Evolutionary conservation across 2,329 filamentous ascomycete genomes (phyloP), one percentile per base, ranked within the genome.

Genomic region (Cytospora piceicola): DNA sequence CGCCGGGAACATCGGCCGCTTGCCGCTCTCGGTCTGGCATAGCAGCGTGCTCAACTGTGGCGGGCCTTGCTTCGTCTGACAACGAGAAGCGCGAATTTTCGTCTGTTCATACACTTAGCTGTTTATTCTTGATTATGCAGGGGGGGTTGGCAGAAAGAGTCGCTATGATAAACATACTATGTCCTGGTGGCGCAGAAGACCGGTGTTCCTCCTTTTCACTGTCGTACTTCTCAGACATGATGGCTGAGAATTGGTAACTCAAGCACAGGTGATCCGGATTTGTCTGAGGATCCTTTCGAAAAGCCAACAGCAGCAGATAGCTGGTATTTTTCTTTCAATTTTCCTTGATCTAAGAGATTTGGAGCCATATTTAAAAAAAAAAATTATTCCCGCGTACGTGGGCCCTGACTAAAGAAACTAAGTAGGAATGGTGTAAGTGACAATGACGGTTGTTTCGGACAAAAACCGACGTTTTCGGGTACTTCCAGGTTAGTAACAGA

Each of bases 171-270:
- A 7, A 29, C 58, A 46, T 66, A 66, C 64, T 39, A 20, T n/a
- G 55, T n/a, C 34, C 17, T n/a, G 20, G 22, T 15, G 58, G 27
- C 36, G 57, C 63, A 20, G 54, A 32, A 27, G 55, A 29, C 51
- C 36, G 49, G 34, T 66, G 55, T 24, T 66, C 64, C 49, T 63
- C 20, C 32, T 56, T 56, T 29, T 66, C 64, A 17, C 63, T 29
- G 22, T 63, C 60, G 39, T 46, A 60, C 34, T 58, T 51, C 14
- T 36, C 34, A 36, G 57, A 46, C 63, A 65, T 65, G 46, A 30
- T 34, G n/a, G n/a, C 4, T 15, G 8, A 12, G 4, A 36, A 12
- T 36, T 42, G 20, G 39, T 17, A 5, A 42, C 39, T 42, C 15
- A 8, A 42, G 1, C 15, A 17, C 12, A 39, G 20, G 3, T 30